A percentile compares a stretch with the other conserved stretches of the same genome.
phyloP scores from a whole-genome alignment of 2,329 filamentous ascomycete species.

The Zelopaecilomyces penicillatus region DNA sequence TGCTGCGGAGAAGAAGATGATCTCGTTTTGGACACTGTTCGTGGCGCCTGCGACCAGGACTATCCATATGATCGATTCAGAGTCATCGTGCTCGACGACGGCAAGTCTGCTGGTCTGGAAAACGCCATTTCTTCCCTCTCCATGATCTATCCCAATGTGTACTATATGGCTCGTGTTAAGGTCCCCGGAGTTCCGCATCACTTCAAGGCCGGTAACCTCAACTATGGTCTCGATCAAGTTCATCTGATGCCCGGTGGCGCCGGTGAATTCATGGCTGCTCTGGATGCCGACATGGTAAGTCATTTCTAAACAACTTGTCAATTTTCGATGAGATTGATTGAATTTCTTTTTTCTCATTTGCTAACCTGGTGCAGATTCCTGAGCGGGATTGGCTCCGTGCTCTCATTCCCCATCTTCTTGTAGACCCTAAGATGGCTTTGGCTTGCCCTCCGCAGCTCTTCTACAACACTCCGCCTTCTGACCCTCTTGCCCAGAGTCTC shows the following conservation, averaged over 20 bases:
- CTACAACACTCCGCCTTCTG: constrained; percentile 52
- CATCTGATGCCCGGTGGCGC: constrained; percentile 44
- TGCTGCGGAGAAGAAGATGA: constrained; percentile 50
- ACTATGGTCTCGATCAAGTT: constrained; percentile 47
- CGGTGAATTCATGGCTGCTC: constrained; percentile 50
- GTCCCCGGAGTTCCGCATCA: constrained; percentile 41
- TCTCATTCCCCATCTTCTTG: constrained; percentile 50
- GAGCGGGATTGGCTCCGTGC: constrained; percentile 52
- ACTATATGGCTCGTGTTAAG: constrained; percentile 45
- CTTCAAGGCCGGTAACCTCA: constrained; percentile 59
- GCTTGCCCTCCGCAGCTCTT: constrained; percentile 55
- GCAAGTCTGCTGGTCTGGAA: constrained; percentile 35
- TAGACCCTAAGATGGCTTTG: constrained; percentile 47
- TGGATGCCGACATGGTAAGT: constrained; percentile 57
- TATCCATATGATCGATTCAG: constrained; percentile 46
- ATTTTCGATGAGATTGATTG: background rate
- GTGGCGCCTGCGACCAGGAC: constrained; percentile 45
- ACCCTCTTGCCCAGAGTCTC: constrained; percentile 50
- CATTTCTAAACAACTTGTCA: background rate
- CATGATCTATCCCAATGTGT: constrained; percentile 37
- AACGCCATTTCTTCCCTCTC: constrained; percentile 28
- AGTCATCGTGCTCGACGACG: constrained; percentile 49
- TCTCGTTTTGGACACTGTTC: constrained; percentile 47
- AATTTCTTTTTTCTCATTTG: background rate
- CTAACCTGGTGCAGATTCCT: constrained; percentile 39